Evolutionary conservation across 768 basidiomycete species (phyloP), one percentile per base, ranked within the genome.

Genomic region (Naganishia onofrii): DNA sequence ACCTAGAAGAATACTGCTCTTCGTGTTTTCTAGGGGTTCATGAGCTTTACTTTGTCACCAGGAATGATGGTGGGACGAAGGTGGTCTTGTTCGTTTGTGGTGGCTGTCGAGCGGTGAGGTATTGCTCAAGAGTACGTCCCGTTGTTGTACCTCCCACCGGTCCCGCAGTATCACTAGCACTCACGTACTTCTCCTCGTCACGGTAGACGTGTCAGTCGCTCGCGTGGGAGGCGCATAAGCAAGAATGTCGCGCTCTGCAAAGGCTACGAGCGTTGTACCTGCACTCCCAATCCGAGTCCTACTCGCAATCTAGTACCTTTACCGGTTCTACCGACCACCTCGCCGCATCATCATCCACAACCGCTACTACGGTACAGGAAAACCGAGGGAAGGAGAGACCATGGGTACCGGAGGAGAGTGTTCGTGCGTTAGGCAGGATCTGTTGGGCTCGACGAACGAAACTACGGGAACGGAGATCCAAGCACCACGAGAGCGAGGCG

Each of bases 141-240:
- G 36, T 17, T 57, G n/a, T n/a, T n/a, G n/a, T n/a, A n/a, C n/a
- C n/a, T 44, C 34, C 36, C 19, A 7, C 34, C 29, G 17, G 42
- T 48, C 28, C 64, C 38, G 12, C 32, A 10, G 28, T n/a, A n/a
- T n/a, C n/a, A n/a, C n/a, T n/a, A n/a, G n/a, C n/a, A n/a, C n/a
- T n/a, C n/a, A n/a, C n/a, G n/a, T n/a, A 36, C 58, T 12, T 28
- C 26, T 48, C 46, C 46, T 71, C 56, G 31, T 19, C 15, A 26
- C 21, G 48, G n/a, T 70, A 91, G 88, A 78, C 77, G 46, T 93
- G 91, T 75, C 91, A 92, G 82, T 87, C 81, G 48, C 77, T 79
- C 32, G 92, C 91, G 73, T 93, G 92, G 93, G 26, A 76, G 0
- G 42, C 85, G 2, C 94, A 96, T 79, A 90, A 88, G 79, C 78